These are phyloP conservation scores for Pezicula neosporulosa DNA, from an alignment of 2,329 filamentous ascomycete species.

Conservation along the genomic window DNA sequence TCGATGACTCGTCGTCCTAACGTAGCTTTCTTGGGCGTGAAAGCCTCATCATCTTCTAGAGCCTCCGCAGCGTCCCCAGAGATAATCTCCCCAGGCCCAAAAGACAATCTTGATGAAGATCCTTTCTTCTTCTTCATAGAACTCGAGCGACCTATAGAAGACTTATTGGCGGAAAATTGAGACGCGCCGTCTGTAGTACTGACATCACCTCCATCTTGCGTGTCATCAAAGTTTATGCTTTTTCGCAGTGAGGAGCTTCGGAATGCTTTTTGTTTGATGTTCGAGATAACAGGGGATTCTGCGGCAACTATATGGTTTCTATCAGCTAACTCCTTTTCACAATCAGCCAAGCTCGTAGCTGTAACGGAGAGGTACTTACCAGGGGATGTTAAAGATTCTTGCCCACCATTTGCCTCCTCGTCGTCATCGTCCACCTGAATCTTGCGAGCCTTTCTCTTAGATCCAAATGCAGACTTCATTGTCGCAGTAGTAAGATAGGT, in stretches of 20 bases:
- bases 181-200: slow-evolving; percentile 3
- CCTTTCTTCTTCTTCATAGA: slow-evolving; percentile 66
- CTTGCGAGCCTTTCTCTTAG: slow-evolving; percentile 70
- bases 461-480: slow-evolving; percentile 39
- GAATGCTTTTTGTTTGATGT: slow-evolving; percentile 47
- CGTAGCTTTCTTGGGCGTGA: slow-evolving; percentile 59
- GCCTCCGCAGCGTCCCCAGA: slow-evolving; percentile 51
- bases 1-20: slow-evolving; percentile 63
- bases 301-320: slow-evolving; percentile 10
- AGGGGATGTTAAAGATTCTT: slow-evolving; percentile 9
- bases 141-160: slow-evolving; percentile 41
- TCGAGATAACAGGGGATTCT: slow-evolving; percentile 21
- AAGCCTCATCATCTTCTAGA: slow-evolving; percentile 45
- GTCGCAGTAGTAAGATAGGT: slow-evolving; percentile 1
- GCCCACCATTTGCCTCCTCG: slow-evolving; percentile 33
- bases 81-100: slow-evolving; percentile 59
- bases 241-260: slow-evolving; percentile 58
- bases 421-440: slow-evolving; percentile 70
- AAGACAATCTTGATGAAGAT: slow-evolving; percentile 66
- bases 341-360: slow-evolving; percentile 24
- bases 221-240: slow-evolving; percentile 42
- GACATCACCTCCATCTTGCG: slow-evolving; percentile 23
- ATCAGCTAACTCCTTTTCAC: slow-evolving; percentile 20
- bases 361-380: slow-evolving; percentile 19
- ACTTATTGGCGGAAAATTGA: slow-evolving; percentile 29